Conservation (phyloP, 768 basidiomycete species). For the Dioszegia crocea region DNA sequence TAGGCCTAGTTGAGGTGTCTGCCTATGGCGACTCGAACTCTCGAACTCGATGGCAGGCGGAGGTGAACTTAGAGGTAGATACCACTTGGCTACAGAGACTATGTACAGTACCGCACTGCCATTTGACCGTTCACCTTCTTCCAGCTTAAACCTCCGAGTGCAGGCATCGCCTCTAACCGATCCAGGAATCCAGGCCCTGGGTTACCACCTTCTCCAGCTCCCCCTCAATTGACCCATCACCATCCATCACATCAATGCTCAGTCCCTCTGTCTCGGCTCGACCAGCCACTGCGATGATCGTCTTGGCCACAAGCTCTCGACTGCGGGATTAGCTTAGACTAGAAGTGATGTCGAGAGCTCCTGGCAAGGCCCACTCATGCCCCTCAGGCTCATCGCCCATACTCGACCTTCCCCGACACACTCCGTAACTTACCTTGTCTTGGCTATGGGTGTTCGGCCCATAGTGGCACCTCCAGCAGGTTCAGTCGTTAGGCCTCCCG, state of each 20-base stretch:
- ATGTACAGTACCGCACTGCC: too few relatives aligned
- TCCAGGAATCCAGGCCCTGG: constrained; percentile 45
- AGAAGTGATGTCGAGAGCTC: too few relatives aligned
- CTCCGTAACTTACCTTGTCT: constrained; percentile 56
- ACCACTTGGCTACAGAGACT: too few relatives aligned
- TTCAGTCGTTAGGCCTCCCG: constrained; percentile 58
- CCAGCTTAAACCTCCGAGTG: too few relatives aligned
- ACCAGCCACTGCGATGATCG: constrained; percentile 55
- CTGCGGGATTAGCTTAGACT: constrained; percentile 11
- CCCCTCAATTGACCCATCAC: constrained; percentile 54
- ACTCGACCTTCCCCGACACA: too few relatives aligned
- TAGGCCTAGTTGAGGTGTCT: too few relatives aligned
- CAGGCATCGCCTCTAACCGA: constrained; percentile 10
- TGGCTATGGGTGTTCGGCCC: constrained; percentile 57
- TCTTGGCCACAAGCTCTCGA: constrained; percentile 60
- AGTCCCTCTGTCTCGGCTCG: constrained; percentile 59
- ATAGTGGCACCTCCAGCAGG: constrained; percentile 57
- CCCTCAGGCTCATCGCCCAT: too few relatives aligned
- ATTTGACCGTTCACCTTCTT: background rate
- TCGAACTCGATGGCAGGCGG: too few relatives aligned
- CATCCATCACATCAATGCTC: constrained; percentile 61
- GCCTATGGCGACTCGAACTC: too few relatives aligned
- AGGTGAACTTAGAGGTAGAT: too few relatives aligned
- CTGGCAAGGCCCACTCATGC: too few relatives aligned
- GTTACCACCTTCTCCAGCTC: constrained; percentile 57